Evolutionary conservation across 2,329 filamentous ascomycete genomes (phyloP).

Genomic region (Aspergillus alliaceus): DNA sequence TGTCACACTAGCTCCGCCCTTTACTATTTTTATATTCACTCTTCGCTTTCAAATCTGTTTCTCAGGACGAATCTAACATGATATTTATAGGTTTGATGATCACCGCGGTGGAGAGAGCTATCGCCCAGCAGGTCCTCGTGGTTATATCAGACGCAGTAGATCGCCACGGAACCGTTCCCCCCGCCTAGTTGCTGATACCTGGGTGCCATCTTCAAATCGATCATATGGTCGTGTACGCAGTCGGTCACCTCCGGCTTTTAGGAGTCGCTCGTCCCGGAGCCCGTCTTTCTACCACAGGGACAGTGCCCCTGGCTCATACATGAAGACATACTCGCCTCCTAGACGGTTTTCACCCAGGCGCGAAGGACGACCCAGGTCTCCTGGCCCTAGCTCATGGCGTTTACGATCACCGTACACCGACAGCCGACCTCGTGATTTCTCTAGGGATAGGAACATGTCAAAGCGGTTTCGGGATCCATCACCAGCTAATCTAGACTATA

Average conservation of each 20-base stretch:
- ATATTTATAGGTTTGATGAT: slow-evolving; percentile 35
- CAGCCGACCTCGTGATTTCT: slow-evolving; percentile 30
- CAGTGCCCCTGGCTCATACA: slow-evolving; percentile 29
- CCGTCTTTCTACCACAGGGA: slow-evolving; percentile 40
- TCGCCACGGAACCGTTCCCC: slow-evolving; percentile 41
- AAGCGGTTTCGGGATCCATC: slow-evolving; percentile 39
- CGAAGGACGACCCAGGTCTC: slow-evolving; percentile 41
- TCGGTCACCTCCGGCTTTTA: slow-evolving; percentile 42
- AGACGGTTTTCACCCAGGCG: slow-evolving; percentile 43
- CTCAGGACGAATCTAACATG: slow-evolving; percentile 10
- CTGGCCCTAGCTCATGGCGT: slow-evolving; percentile 35
- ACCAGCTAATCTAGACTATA: slow-evolving; percentile 33
- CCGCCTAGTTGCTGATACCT: slow-evolving; percentile 41
- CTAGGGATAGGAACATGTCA: slow-evolving; percentile 32
- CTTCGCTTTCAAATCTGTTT: not conserved
- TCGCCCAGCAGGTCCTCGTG: slow-evolving; percentile 39
- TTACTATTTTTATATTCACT: not conserved
- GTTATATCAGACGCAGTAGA: slow-evolving; percentile 35
- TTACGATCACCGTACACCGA: slow-evolving; percentile 41
- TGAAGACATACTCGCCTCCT: slow-evolving; percentile 38
- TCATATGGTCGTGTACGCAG: slow-evolving; percentile 39
- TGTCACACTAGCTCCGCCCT: not conserved
- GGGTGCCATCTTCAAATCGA: slow-evolving; percentile 39
- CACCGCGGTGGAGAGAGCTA: slow-evolving; percentile 47
- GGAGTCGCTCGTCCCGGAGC: slow-evolving; percentile 45